These are phyloP conservation scores for Helichrysum umbraculigerum DNA, from an alignment of 129 eudicot genomes.

Conservation along the genomic window DNA sequence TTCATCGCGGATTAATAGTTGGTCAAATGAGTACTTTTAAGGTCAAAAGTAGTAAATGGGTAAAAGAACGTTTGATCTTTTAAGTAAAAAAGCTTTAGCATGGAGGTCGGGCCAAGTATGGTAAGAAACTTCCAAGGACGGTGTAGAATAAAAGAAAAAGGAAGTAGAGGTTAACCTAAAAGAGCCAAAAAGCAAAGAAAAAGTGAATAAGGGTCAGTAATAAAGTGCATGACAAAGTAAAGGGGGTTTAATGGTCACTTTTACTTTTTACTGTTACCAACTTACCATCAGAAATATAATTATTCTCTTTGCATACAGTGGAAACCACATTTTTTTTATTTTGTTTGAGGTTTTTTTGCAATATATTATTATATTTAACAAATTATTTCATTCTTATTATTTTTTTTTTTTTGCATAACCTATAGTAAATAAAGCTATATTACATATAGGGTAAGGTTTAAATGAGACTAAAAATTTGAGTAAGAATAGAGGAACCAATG, in stretches of 20 bases:
- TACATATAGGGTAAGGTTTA: too few species aligned
- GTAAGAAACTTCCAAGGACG: conserved; percentile 43
- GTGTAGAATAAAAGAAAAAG: conserved; percentile 27
- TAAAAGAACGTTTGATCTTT: not conserved
- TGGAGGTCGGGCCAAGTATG: conserved; percentile 20
- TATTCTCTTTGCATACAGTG: not conserved
- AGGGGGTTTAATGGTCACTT: conserved; percentile 27
- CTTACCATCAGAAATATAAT: not conserved
- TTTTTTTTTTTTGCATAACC: too few species aligned
- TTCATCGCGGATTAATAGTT: not conserved
- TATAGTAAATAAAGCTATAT: too few species aligned
- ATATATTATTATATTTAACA: too few species aligned
- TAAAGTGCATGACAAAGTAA: conserved; percentile 35
- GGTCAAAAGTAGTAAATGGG: not conserved
- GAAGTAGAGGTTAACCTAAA: conserved; percentile 23
- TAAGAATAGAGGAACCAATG: too few species aligned
- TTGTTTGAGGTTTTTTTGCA: too few species aligned
- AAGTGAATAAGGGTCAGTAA: conserved; percentile 39
- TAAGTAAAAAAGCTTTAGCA: not conserved
- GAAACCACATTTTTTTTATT: not conserved
- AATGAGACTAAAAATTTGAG: too few species aligned
- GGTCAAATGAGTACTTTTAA: conserved; percentile 8
- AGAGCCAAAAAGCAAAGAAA: conserved; percentile 23
- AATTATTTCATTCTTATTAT: too few species aligned
- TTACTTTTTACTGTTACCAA: conserved; percentile 13